Evolutionary conservation across 345 rosid species (phyloP).

Genomic region (Barbarea vulgaris): DNA sequence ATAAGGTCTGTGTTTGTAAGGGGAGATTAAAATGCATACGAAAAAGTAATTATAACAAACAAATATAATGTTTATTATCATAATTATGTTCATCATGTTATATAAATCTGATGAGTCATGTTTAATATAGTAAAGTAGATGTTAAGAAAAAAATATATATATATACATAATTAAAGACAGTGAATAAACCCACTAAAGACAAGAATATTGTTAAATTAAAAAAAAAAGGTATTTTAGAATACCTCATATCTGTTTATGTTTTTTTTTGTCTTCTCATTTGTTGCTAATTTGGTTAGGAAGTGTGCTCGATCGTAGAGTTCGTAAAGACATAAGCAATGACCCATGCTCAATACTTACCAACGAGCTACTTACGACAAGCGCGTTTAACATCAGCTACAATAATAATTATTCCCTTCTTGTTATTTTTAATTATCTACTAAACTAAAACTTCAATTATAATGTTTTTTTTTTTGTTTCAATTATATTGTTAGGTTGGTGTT

Average conservation of each 20-base stretch:
- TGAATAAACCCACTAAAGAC: neutral
- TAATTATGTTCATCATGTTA: no score
- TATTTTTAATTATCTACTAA: slow-evolving; percentile 2
- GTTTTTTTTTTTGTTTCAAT: no score
- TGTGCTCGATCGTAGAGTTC: slow-evolving; percentile 14
- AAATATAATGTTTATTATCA: no score
- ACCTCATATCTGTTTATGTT: neutral
- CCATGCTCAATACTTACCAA: slow-evolving; percentile 18
- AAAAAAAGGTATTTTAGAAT: slow-evolving; percentile 3
- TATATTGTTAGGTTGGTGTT: no score
- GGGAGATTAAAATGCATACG: no score
- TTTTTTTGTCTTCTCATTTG: no score
- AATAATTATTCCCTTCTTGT: slow-evolving; percentile 29
- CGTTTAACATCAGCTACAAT: neutral
- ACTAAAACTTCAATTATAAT: slow-evolving; percentile 43
- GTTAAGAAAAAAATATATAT: no score
- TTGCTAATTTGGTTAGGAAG: neutral
- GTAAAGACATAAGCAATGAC: neutral
- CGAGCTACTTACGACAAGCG: slow-evolving; percentile 9
- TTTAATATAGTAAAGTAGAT: no score
- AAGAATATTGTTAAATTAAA: no score
- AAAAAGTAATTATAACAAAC: no score
- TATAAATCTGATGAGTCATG: no score
- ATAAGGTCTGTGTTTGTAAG: no score
- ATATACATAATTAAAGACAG: neutral